Conservation (phyloP, 345 rosid genomes). For the Sisymbrium altissimum region DNA sequence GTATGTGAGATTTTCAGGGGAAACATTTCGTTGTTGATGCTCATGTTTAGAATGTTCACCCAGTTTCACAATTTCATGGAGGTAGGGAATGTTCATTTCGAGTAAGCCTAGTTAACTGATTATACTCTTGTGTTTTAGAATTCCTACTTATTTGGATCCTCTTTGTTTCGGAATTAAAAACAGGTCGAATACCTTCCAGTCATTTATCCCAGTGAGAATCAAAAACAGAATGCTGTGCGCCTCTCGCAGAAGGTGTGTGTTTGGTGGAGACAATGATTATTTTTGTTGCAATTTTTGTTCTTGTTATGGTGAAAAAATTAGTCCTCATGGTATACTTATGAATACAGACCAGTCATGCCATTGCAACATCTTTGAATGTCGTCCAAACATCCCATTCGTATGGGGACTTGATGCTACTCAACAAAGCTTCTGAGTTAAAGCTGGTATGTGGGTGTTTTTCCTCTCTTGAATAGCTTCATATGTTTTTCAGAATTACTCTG, state of each 20-base stretch:
- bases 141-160: background rate
- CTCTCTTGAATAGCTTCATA: background rate
- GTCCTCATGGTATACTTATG: constrained; percentile 26
- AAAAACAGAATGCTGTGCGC: constrained; percentile 59
- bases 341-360: constrained; percentile 69
- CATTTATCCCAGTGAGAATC: constrained; percentile 57
- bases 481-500: background rate
- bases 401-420: constrained; percentile 81
- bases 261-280: background rate
- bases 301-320: constrained; percentile 4
- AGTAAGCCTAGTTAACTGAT: background rate
- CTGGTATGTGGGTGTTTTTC: constrained; percentile 41
- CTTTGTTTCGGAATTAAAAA: constrained; percentile 17
- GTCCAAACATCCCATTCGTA: constrained; percentile 83
- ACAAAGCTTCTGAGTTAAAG: constrained; percentile 56
- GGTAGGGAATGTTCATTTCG: constrained; percentile 39
- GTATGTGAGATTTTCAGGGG: constrained; percentile 27
- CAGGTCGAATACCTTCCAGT: constrained; percentile 94
- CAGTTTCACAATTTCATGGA: constrained; percentile 99
- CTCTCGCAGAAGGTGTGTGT: constrained; percentile 78
- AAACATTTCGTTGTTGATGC: constrained; percentile 54
- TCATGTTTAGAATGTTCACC: constrained; percentile 95
- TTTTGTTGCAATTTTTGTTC: constrained; percentile 5
- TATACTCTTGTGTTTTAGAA: background rate
- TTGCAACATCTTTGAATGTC: constrained; percentile 78